Base-by-base conservation (phyloP, 2,329 filamentous ascomycete species). In the Hymenoscyphus fraxineus region DNA sequence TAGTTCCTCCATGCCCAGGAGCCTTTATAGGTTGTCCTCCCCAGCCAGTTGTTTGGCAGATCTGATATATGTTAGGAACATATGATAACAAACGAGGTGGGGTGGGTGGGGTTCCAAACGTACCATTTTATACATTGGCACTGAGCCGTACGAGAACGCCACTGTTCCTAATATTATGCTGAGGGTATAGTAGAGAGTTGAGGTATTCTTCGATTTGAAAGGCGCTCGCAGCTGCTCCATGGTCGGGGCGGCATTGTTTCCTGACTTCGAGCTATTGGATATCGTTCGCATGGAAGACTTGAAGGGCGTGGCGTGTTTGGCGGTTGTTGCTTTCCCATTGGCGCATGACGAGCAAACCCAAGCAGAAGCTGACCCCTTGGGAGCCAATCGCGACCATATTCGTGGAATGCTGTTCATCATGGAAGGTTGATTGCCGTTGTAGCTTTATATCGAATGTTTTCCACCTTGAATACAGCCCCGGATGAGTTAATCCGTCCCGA, bases 21-120 rank as follows among this genome's bases (percentile, higher is more conserved):
- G 92, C 92, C 75, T 93, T 92, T 68, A 97, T 86, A 39, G 94
- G 94, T 76, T 97, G 92, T 51, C 94, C 94, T 72, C 92, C 92
- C 92, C 92, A 98, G 73, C 94, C 91, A 13, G 89, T 93, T 16
- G 90, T 91, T 79, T 90, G 87, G 79, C 91, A 94, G 74, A 94
- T 93, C 87, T 91, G 69, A 19, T 38, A 44, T 58, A 32, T 41
- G 44, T 72, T 60, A 69, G 67, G 39, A 59, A 55, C 56, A 39
- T 60, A 10, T 10, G 19, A 51, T 10, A 22, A 3, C 2, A 51
- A 19, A 6, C 7, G 19, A 44, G 51, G 22, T 13, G 32, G 54
- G 31, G 57, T 22, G 57, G 57, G 57, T 13, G 38, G 38, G 13
- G 10, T 51, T 19, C 6, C 22, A 4, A 59, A 63, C 77, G 51